Base-by-base conservation (phyloP, 768 basidiomycete species). In the Candolleomyces eurysporus region DNA sequence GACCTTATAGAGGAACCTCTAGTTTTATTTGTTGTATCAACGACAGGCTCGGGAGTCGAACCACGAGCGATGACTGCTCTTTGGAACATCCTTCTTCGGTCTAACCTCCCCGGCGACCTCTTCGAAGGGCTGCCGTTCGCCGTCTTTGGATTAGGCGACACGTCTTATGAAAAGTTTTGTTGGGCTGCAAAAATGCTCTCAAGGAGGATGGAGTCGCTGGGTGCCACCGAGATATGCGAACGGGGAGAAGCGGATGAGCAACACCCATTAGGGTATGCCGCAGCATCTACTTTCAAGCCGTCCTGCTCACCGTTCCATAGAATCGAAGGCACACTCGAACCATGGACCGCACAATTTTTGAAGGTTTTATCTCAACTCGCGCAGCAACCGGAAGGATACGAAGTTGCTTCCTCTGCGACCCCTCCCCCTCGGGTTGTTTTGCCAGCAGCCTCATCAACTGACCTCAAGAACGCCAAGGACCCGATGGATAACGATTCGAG, bases 161-260 rank as follows among this genome's bases (percentile, higher is more conserved):
- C 88, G 2, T 81, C 88, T 0, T 97, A 96, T 67, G 91, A 93
- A 65, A 90, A 89, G 64, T 96, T 94, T 63, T 94, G 92, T 71
- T 97, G 94, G 94, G 90, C 94, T 0, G 91, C 89, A 3, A 96
- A 94, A 73, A 88, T 90, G 63, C 73, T 96, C 1, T 79, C 83
- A 8, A 77, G 92, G 46, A 76, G 94, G 22, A 70, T 96, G 45
- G 64, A 74, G 19, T 80, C 75, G 46, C 79, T 97, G 2, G 92
- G 94, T 8, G 94, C 87, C 0, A 75, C 65, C 0, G 87, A 91
- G 63, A 76, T 94, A 42, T 84, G 83, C 64, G 69, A 78, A 50
- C 76, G 88, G 55, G 93, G 90, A 1, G 93, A 96, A 69, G 94
- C 88, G 0, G 92, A 96, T 68, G 92, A 94, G 52, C 93, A 95